phyloP scores from a whole-genome alignment of 2,329 filamentous ascomycete species.

The Thelonectria rubi region DNA sequence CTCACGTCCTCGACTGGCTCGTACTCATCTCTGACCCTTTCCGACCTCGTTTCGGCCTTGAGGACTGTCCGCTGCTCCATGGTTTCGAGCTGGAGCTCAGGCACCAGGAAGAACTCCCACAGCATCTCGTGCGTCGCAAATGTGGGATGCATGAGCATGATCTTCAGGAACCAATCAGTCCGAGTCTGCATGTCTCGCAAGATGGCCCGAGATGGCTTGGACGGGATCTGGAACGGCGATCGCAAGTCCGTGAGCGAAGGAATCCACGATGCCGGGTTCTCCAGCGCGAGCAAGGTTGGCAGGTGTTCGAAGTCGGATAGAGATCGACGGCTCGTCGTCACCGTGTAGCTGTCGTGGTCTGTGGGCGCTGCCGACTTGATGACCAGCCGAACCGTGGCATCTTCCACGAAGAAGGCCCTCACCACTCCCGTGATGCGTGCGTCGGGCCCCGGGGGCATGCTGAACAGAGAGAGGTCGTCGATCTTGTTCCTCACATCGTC shows the following conservation, averaged over 20 bases:
- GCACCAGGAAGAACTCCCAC: conserved; percentile 98
- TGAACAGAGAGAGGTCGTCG: conserved; percentile 89
- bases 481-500: conserved; percentile 97
- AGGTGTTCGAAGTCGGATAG: conserved; percentile 92
- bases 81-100: conserved; percentile 88
- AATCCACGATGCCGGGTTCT: conserved; percentile 96
- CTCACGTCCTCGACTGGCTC: conserved; percentile 83
- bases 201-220: conserved; percentile 86
- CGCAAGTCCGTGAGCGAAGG: conserved; percentile 80
- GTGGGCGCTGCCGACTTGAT: conserved; percentile 92
- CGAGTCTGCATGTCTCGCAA: conserved; percentile 87
- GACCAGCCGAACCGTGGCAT: conserved; percentile 90
- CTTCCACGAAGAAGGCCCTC: conserved; percentile 95
- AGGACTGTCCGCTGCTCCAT: conserved; percentile 88
- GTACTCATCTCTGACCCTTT: conserved; percentile 89
- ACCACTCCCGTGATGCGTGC: conserved; percentile 92
- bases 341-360: conserved; percentile 83
- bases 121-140: conserved; percentile 96
- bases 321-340: conserved; percentile 92
- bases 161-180: conserved; percentile 87
- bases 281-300: conserved; percentile 80
- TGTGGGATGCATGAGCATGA: conserved; percentile 86
- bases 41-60: conserved; percentile 83
- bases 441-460: conserved; percentile 74
- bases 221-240: conserved; percentile 92